phyloP scores from a whole-genome alignment of 192 early-diverging fungal genomes.

The Coemansia sp. region DNA sequence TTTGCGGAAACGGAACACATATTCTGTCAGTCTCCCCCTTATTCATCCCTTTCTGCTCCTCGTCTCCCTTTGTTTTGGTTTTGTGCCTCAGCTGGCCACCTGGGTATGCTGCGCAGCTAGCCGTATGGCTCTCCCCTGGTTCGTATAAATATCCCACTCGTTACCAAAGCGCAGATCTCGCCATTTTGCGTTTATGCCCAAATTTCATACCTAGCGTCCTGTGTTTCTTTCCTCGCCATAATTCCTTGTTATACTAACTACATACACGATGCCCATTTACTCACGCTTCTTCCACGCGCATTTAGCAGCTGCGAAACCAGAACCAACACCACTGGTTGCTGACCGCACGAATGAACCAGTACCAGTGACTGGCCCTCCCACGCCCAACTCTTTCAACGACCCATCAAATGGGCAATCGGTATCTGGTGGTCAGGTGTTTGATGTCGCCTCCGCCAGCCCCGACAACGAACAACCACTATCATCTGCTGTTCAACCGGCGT shows the following conservation, averaged over 20 bases:
- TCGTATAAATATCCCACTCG: background rate
- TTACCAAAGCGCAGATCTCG: too few relatives aligned
- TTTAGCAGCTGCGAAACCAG: background rate
- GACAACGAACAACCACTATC: background rate
- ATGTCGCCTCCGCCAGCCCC: background rate
- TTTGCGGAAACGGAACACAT: background rate
- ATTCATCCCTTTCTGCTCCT: background rate
- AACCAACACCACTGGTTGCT: background rate
- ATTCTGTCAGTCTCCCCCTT: background rate
- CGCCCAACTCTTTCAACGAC: slow-evolving; percentile 39
- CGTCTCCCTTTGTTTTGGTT: background rate
- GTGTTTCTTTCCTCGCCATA: background rate
- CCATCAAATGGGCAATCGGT: background rate
- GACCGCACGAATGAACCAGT: background rate
- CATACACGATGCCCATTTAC: background rate
- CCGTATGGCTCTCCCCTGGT: background rate
- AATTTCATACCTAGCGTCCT: background rate
- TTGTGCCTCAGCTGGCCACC: background rate
- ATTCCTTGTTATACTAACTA: background rate
- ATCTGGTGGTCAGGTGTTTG: background rate
- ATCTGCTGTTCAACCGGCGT: background rate
- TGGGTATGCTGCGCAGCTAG: background rate
- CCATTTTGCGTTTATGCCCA: background rate
- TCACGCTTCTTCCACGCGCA: background rate
- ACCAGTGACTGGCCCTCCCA: slow-evolving; percentile 19